A percentile compares a stretch with the other conserved stretches of the same genome.
These are phyloP conservation scores for Angomonas deanei DNA, from an alignment of 208 protist species.

Conservation along the genomic window DNA sequence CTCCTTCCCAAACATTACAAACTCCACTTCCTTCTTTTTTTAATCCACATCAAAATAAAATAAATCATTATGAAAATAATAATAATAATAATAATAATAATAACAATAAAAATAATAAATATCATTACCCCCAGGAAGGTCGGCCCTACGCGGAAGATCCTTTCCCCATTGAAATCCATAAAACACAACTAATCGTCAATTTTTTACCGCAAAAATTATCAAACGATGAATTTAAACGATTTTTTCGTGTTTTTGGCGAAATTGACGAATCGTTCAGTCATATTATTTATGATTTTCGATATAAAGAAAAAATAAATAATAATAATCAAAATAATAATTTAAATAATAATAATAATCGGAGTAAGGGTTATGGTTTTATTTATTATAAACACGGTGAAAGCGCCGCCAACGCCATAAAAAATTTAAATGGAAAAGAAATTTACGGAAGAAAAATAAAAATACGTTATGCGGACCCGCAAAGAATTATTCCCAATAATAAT, in stretches of 20 bases:
- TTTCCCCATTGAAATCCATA: slow-evolving; percentile 37
- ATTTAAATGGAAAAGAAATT: slow-evolving; percentile 45
- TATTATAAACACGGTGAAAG: slow-evolving; percentile 58
- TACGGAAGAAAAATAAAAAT: slow-evolving; percentile 49
- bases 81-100: slow-evolving; percentile 4
- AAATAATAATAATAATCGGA: slow-evolving; percentile 19
- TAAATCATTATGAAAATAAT: neutral
- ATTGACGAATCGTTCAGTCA: slow-evolving; percentile 29
- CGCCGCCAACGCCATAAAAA: slow-evolving; percentile 41
- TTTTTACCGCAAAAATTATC: slow-evolving; percentile 44
- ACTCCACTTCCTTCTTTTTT: neutral
- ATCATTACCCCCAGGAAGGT: slow-evolving; percentile 12
- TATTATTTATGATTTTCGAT: slow-evolving; percentile 56
- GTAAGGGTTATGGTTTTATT: slow-evolving; percentile 79
- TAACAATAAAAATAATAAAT: neutral
- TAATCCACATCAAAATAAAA: neutral
- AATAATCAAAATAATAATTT: neutral
- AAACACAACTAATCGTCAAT: slow-evolving; percentile 68
- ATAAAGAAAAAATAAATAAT: slow-evolving; percentile 7
- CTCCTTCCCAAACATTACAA: neutral
- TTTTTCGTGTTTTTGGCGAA: slow-evolving; percentile 51
- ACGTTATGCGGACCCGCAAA: slow-evolving; percentile 56
- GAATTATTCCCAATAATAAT: slow-evolving; percentile 4
- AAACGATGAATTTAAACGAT: slow-evolving; percentile 32
- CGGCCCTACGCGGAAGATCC: slow-evolving; percentile 37